phyloP scores from a whole-genome alignment of 345 rosid species.

The Triadica sebifera region DNA sequence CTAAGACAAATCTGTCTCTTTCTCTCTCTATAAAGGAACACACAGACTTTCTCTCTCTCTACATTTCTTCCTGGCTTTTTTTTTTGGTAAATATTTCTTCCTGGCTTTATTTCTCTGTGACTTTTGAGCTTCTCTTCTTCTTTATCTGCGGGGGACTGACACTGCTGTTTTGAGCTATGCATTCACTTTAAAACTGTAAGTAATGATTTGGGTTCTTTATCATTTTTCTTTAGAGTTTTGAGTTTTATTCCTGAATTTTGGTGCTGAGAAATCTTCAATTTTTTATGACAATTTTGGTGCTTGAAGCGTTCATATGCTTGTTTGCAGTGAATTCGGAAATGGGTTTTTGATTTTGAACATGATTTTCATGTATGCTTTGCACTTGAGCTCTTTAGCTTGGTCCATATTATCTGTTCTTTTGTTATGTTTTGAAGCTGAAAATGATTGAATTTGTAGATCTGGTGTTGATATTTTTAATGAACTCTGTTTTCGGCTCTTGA shows the following conservation, averaged over 20 bases:
- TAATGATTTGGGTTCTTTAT: slow-evolving; percentile 28
- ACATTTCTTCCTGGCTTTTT: slow-evolving; percentile 14
- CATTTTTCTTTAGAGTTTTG: neutral
- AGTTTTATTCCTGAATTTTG: neutral
- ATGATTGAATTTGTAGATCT: slow-evolving; percentile 34
- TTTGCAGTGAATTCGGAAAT: slow-evolving; percentile 25
- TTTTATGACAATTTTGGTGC: slow-evolving; percentile 18
- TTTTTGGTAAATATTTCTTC: too few species aligned
- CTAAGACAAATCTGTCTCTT: slow-evolving; percentile 12
- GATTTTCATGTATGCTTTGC: neutral
- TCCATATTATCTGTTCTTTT: slow-evolving; percentile 1
- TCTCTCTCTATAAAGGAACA: slow-evolving; percentile 5
- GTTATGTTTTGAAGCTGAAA: slow-evolving; percentile 20
- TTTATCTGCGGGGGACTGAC: slow-evolving; percentile 30
- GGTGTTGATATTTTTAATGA: slow-evolving; percentile 10
- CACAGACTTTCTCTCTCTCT: slow-evolving; percentile 25
- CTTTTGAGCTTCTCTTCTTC: slow-evolving; percentile 43
- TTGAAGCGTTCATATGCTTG: slow-evolving; percentile 8
- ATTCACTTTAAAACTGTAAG: slow-evolving; percentile 31
- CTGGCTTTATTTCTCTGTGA: slow-evolving; percentile 24
- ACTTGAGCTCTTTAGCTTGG: slow-evolving; percentile 16
- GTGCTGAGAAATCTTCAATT: slow-evolving; percentile 8
- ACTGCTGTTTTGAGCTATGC: slow-evolving; percentile 17
- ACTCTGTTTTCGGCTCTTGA: slow-evolving; percentile 18
- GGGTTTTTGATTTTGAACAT: slow-evolving; percentile 16